A percentile compares a stretch with the other conserved stretches of the same genome.
These are phyloP conservation scores for Rhytidiadelphus loreus DNA, from an alignment of 225 moss, liverwort and hornwort species.

Conservation along the genomic window DNA sequence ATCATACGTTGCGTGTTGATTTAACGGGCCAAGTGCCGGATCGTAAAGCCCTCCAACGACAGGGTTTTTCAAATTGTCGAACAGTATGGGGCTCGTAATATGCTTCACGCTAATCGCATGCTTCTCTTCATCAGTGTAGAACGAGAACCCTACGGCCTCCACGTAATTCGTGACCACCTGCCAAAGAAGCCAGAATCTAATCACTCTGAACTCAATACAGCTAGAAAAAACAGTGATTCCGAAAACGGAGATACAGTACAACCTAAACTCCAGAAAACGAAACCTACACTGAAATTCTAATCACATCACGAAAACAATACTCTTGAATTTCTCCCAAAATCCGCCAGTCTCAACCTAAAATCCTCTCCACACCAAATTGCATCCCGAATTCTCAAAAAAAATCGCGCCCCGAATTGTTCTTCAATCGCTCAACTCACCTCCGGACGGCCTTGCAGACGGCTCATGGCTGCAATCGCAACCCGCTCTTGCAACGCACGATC, in stretches of 20 bases:
- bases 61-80: constrained; percentile 81
- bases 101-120: constrained; percentile 85
- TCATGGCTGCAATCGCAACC: constrained; percentile 36
- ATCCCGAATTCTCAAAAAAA: background rate
- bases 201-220: background rate
- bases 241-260: background rate
- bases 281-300: background rate
- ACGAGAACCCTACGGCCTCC: constrained; percentile 78
- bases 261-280: background rate
- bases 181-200: background rate
- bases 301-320: background rate
- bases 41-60: constrained; percentile 86
- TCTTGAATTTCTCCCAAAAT: background rate
- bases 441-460: constrained; percentile 58
- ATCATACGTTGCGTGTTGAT: constrained; percentile 43
- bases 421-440: constrained; percentile 11
- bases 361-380: background rate
- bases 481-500: background rate
- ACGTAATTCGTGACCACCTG: constrained; percentile 79
- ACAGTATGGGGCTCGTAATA: constrained; percentile 73
- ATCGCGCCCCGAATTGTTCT: background rate
- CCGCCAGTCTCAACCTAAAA: background rate
- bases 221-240: background rate
- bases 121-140: constrained; percentile 78
- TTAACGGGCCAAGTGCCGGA: constrained; percentile 71